Conservation (phyloP, 176 grass and related monocot species). For the Phoenix dactylifera region DNA sequence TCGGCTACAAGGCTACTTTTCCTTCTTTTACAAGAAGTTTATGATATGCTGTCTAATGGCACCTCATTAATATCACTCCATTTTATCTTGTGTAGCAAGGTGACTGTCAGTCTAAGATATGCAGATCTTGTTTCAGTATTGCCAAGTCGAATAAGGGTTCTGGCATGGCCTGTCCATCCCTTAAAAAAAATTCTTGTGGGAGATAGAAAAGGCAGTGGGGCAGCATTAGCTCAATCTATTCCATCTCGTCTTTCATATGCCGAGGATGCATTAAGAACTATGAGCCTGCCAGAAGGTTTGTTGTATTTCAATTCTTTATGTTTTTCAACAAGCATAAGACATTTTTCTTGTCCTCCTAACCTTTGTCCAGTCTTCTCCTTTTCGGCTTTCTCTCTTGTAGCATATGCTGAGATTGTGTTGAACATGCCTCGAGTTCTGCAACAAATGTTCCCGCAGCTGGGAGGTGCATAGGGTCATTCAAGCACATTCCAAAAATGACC, state of each 20-base stretch:
- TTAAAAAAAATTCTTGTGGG: slow-evolving; percentile 38
- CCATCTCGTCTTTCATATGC: slow-evolving; percentile 68
- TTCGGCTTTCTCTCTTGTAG: slow-evolving; percentile 24
- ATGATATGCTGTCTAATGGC: no score
- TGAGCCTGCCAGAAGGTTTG: slow-evolving; percentile 78
- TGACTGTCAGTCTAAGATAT: slow-evolving; percentile 82
- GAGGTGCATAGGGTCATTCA: slow-evolving; percentile 21
- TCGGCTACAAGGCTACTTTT: no score
- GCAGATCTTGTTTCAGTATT: slow-evolving; percentile 53
- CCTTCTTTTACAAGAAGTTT: no score
- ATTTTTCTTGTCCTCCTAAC: slow-evolving; percentile 6
- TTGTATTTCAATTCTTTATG: neutral
- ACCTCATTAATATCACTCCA: no score
- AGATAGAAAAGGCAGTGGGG: slow-evolving; percentile 28
- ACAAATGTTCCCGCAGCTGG: slow-evolving; percentile 42
- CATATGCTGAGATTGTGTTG: slow-evolving; percentile 88
- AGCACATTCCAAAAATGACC: no score
- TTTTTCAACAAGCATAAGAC: neutral
- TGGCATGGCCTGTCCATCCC: slow-evolving; percentile 75
- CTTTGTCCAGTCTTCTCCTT: slow-evolving; percentile 2
- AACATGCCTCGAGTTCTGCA: slow-evolving; percentile 59
- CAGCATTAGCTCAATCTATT: slow-evolving; percentile 25
- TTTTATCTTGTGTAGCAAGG: slow-evolving; percentile 53
- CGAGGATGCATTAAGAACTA: slow-evolving; percentile 63
- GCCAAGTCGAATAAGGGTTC: slow-evolving; percentile 74